Evolutionary conservation across 2,329 filamentous ascomycete species (phyloP).

Genomic region (Aspergillus quadricinctus): DNA sequence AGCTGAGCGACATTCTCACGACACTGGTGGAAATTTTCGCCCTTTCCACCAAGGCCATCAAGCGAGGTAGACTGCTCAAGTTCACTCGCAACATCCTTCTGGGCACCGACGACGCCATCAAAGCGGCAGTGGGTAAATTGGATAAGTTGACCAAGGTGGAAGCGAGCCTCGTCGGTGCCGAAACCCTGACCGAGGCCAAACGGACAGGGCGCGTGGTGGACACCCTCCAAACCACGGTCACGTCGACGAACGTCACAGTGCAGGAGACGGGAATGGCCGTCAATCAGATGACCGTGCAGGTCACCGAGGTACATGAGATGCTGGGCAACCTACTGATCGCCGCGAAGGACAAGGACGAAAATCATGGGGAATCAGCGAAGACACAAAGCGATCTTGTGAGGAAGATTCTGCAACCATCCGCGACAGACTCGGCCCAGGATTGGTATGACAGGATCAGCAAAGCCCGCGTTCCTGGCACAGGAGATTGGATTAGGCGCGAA

Average conservation of each 20-base stretch:
- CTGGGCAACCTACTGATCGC: slow-evolving; percentile 1
- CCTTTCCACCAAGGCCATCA: slow-evolving; percentile 41
- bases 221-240: slow-evolving; percentile 1
- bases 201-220: slow-evolving; percentile 5
- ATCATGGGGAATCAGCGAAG: background rate
- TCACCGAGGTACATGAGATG: slow-evolving; percentile 8
- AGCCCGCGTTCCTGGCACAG: slow-evolving; percentile 39
- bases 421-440: slow-evolving; percentile 38
- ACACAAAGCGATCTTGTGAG: background rate
- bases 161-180: slow-evolving; percentile 41
- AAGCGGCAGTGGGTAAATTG: slow-evolving; percentile 39
- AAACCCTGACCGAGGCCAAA: slow-evolving; percentile 10
- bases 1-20: slow-evolving; percentile 42
- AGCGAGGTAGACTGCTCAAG: slow-evolving; percentile 38
- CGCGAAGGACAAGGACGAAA: slow-evolving; percentile 3
- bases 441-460: slow-evolving; percentile 41
- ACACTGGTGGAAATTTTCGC: slow-evolving; percentile 46
- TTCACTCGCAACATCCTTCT: slow-evolving; percentile 41
- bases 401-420: slow-evolving; percentile 39
- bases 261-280: slow-evolving; percentile 5
- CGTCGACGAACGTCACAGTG: slow-evolving; percentile 1
- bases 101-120: slow-evolving; percentile 39
- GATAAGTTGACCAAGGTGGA: slow-evolving; percentile 42
- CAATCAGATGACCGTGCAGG: slow-evolving; percentile 5
- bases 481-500: slow-evolving; percentile 46